Base-by-base conservation (phyloP, 345 rosid species). In the Lepidium africanum region DNA sequence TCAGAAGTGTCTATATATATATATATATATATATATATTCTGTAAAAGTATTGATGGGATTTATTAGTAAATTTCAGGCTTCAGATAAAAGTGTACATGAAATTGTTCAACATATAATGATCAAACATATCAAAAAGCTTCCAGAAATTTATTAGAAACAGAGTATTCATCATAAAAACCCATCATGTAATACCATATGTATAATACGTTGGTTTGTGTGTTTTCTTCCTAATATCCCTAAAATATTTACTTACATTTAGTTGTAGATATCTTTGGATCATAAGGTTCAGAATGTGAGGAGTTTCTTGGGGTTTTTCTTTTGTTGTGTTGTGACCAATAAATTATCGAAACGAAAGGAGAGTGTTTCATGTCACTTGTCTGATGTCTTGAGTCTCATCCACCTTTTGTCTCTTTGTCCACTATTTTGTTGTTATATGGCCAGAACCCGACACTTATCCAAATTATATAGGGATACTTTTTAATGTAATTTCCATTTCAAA, bases 251-350 rank as follows among this genome's bases (percentile, higher is more conserved):
- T 21, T 23, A 13, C 4, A 17, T 56, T 56, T 2, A 14, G 19
- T 37, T 39, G 35, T 57, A 10, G 46, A 57, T 38, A 42, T 23
- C 4, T n/a, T 5, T 41, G 2, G 23, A 41, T n/a, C 23, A 59
- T 5, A 65, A 51, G 51, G 30, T 65, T 65, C 32, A 27, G 15
- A n/a, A 41, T 52, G 33, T 40, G 61, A 65, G 14, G 12, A 42
- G 16, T 63, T 45, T 35, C 7, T 54, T 67, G 63, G 72, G 46
- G 45, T 13, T 43, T 67, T 55, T 35, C 55, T 43, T 55, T 67
- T 67, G 72, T 55, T 55, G 55, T 55, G 42, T 67, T 67, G 63
- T 63, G 35, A 69, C 51, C 51, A 59, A 25, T 69, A 41, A 69
- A 47, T 5, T 27, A 27, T 58, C 65, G 59, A 59, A 48, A 38